A percentile compares a stretch with the other conserved stretches of the same genome.
phyloP scores from a whole-genome alignment of 2,329 filamentous ascomycete genomes.

The Exophiala mesophila region DNA sequence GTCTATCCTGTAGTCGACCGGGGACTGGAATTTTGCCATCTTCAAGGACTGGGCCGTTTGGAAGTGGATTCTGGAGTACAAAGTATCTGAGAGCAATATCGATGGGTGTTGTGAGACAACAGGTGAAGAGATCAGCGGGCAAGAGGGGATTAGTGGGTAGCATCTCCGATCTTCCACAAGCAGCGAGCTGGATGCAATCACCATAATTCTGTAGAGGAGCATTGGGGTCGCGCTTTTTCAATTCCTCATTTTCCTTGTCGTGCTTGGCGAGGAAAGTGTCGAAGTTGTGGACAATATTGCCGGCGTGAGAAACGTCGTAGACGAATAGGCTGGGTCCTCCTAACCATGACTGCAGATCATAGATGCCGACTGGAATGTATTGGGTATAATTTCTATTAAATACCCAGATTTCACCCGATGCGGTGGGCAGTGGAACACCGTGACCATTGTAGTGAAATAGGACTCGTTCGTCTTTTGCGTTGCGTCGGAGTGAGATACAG shows the following conservation, averaged over 20 bases:
- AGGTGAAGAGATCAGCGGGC: constrained; percentile 92
- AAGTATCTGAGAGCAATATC: constrained; percentile 97
- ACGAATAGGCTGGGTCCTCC: constrained; percentile 94
- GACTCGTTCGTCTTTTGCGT: constrained; percentile 92
- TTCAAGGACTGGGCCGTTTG: constrained; percentile 65
- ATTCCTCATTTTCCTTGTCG: constrained; percentile 78
- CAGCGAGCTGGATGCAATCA: constrained; percentile 87
- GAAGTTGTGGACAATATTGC: constrained; percentile 93
- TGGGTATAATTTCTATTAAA: constrained; percentile 99
- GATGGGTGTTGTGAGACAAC: constrained; percentile 92
- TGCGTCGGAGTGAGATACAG: constrained; percentile 79
- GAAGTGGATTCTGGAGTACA: constrained; percentile 80
- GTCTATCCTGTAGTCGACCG: constrained; percentile 82
- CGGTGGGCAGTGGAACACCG: constrained; percentile 90
- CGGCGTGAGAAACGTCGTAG: constrained; percentile 95
- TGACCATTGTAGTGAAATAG: constrained; percentile 99
- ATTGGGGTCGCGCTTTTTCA: constrained; percentile 69
- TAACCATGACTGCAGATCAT: constrained; percentile 92
- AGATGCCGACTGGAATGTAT: constrained; percentile 94
- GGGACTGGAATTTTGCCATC: constrained; percentile 77
- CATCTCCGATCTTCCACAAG: constrained; percentile 84
- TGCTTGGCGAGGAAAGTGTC: constrained; percentile 93
- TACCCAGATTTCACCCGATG: constrained; percentile 97
- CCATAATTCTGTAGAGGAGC: constrained; percentile 60
- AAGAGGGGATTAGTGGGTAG: constrained; percentile 90